Evolutionary conservation across 345 rosid genomes (phyloP).

Genomic region (Tarenaya hassleriana): DNA sequence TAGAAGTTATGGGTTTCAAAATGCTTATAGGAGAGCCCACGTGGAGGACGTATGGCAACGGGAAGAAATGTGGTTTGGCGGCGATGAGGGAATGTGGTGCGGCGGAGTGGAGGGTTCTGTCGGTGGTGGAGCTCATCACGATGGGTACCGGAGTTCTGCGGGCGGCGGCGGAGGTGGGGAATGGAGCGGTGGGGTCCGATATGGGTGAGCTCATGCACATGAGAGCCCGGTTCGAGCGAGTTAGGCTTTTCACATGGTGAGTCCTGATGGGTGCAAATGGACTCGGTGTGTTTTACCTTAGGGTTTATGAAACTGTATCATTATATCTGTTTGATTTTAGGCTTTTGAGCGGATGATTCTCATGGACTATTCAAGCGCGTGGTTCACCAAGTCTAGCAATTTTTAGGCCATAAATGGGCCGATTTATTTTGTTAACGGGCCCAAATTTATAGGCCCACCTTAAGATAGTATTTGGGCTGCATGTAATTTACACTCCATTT

Average conservation of each 20-base stretch:
- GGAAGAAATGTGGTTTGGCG: slow-evolving; percentile 80
- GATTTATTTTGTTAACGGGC: no score
- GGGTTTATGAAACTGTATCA: no score
- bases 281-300: slow-evolving; percentile 74
- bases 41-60: slow-evolving; percentile 89
- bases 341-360: slow-evolving; percentile 9
- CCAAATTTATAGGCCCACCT: no score
- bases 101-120: slow-evolving; percentile 60
- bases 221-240: slow-evolving; percentile 94
- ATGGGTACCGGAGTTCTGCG: slow-evolving; percentile 99
- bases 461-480: no score
- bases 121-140: slow-evolving; percentile 71
- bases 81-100: slow-evolving; percentile 54
- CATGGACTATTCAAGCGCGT: no score
- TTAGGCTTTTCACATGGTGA: slow-evolving; percentile 94
- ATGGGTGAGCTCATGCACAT: slow-evolving; percentile 88
- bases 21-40: slow-evolving; percentile 57
- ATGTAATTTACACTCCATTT: no score
- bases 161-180: slow-evolving; percentile 24
- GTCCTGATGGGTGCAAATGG: slow-evolving; percentile 48
- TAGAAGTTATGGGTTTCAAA: slow-evolving; percentile 12
- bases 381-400: no score
- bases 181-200: slow-evolving; percentile 38
- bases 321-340: slow-evolving; percentile 4
- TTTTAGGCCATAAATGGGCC: no score